Base-by-base conservation (phyloP, 768 basidiomycete genomes). In the Tremella mesenterica region DNA sequence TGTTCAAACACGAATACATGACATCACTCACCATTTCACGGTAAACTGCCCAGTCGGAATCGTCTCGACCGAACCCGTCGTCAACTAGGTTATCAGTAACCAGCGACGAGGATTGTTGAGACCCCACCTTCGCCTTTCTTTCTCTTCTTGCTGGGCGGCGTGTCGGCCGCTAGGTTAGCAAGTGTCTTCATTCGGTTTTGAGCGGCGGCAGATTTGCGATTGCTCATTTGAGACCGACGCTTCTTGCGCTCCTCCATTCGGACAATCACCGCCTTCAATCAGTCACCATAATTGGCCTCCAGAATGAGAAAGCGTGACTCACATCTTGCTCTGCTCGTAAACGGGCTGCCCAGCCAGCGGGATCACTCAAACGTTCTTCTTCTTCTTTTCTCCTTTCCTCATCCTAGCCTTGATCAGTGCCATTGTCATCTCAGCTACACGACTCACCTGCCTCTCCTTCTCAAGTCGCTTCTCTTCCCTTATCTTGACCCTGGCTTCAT, bases 131-230 rank as follows among this genome's bases (percentile, higher is more conserved):
- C 83, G 6, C 81, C 83, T n/a, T 60, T 84, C 76, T 88, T 91
- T 49, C 86, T 61, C 61, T 73, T 82, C 69, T 86, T 85, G 77
- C 87, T 90, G 75, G 12, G 79, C 2, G 84, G 79, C 13, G 61
- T 86, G 54, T 97, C 95, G 1, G 83, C 83, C 0, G 95, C 93
- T 33, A 99, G 76, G 43, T 81, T 85, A 0, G 93, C 89, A 30
- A 99, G 95, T 57, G 81, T 87, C 76, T 93, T 93, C 93, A 96
- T 95, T 59, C 92, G 77, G 27, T 85, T 87, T 73, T 97, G 95
- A 0, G 92, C 84, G 16, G 89, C 92, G 12, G 92, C 88, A 60
- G 88, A 90, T 75, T 96, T 95, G 48, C 95, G 77, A 70, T 99
- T 91, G 26, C 79, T 83, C 44, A 97, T 75, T 13, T 90, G 90